Base-by-base conservation (phyloP, 768 basidiomycete species). In the Rickenella mellea region DNA sequence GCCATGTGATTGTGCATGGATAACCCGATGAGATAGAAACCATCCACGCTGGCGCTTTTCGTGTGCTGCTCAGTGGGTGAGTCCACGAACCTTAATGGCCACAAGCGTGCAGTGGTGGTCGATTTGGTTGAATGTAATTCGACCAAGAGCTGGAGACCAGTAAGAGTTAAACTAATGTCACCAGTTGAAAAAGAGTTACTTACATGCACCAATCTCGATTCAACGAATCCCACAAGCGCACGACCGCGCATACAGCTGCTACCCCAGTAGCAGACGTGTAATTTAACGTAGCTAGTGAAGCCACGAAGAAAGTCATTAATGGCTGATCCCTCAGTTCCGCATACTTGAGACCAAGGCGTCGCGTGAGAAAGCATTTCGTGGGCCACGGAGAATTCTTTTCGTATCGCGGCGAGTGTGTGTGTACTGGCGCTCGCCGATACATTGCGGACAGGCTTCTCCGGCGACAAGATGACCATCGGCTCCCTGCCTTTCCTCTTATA, bases 21-120 rank as follows among this genome's bases (percentile, higher is more conserved):
- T 11, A 52, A 36, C 19, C 50, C 52, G 32, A 53, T 33, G n/a
- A 53, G 49, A 43, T 53, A 55, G 45, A 53, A 55, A 5, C 50
- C 47, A 25, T 43, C 42, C 14, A 39, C 44, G 39, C 12, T 27
- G 40, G 38, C 30, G 20, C 21, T 30, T 32, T 22, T 46, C 32
- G 28, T 22, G 27, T 28, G 8, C 31, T 44, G 38, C 24, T 17
- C 38, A 19, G 41, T 17, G 12, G 30, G 21, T 12, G 27, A 29
- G 25, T 52, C 51, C 5, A 41, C 49, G 24, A 55, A 40, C 9
- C 53, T 46, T 21, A 39, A 25, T 11, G 53, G 53, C 53, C 53
- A 55, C 20, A 55, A 35, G 9, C 49, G 43, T 10, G 35, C 46
- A 11, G 39, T 12, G 11, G 49, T 26, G 26, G 25, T 24, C 7